A percentile compares a stretch with the other conserved stretches of the same genome.
These are phyloP conservation scores for Skeletonema tropicum DNA, from an alignment of 108 stramenopile species.

Conservation along the genomic window DNA sequence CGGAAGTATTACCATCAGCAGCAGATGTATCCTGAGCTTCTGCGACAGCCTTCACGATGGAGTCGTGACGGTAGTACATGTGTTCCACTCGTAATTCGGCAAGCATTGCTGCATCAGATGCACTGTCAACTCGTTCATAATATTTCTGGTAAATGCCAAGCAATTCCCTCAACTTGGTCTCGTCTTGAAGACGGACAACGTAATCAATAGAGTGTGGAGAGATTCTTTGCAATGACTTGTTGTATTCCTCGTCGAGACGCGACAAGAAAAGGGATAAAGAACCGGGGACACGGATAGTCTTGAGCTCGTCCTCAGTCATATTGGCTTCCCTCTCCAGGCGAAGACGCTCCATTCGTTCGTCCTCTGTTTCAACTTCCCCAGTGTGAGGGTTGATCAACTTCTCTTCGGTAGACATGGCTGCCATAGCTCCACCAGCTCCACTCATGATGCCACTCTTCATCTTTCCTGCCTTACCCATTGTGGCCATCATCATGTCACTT, in stretches of 20 bases:
- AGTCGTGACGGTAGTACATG: slow-evolving; percentile 96
- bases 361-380: slow-evolving; percentile 81
- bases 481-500: slow-evolving; percentile 69
- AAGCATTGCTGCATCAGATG: slow-evolving; percentile 73
- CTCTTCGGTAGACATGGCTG: slow-evolving; percentile 78
- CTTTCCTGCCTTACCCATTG: slow-evolving; percentile 46
- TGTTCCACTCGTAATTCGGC: slow-evolving; percentile 89
- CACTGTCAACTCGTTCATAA: slow-evolving; percentile 76
- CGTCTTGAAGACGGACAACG: slow-evolving; percentile 89
- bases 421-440: slow-evolving; percentile 73
- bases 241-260: slow-evolving; percentile 96
- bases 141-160: slow-evolving; percentile 81
- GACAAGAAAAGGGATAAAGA: slow-evolving; percentile 81
- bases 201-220: slow-evolving; percentile 95
- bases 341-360: slow-evolving; percentile 84
- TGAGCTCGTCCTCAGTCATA: slow-evolving; percentile 78
- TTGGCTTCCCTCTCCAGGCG: slow-evolving; percentile 78
- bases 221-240: slow-evolving; percentile 91
- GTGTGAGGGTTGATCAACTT: slow-evolving; percentile 85
- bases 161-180: slow-evolving; percentile 82
- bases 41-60: slow-evolving; percentile 88
- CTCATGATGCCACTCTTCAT: slow-evolving; percentile 71
- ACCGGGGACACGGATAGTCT: slow-evolving; percentile 88
- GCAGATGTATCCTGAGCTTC: slow-evolving; percentile 44
- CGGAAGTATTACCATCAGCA: slow-evolving; percentile 32